A percentile compares a stretch with the other conserved stretches of the same genome.
These are phyloP conservation scores for Aspergillus ochraceoroseus DNA, from an alignment of 2,329 filamentous ascomycete species.

Conservation along the genomic window DNA sequence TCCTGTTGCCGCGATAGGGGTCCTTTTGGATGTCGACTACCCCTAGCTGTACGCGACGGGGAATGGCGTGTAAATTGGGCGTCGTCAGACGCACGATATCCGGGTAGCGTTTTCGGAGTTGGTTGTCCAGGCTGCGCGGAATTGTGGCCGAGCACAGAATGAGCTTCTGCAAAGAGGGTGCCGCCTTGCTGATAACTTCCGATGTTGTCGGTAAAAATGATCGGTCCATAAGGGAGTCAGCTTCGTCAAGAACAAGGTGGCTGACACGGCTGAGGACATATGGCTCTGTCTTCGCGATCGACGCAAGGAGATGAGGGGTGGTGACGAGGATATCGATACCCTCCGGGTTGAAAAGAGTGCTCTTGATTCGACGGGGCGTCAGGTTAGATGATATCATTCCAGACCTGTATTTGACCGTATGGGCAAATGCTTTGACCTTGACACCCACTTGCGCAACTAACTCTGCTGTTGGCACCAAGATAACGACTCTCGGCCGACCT, in stretches of 20 bases:
- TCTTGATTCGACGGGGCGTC: constrained; percentile 73
- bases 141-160: constrained; percentile 96
- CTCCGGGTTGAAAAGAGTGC: constrained; percentile 70
- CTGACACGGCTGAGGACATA: constrained; percentile 88
- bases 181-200: constrained; percentile 72
- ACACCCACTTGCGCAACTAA: constrained; percentile 80
- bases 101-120: constrained; percentile 75
- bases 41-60: constrained; percentile 85
- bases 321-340: constrained; percentile 82
- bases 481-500: constrained; percentile 73
- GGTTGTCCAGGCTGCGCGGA: constrained; percentile 78
- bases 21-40: constrained; percentile 87
- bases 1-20: constrained; percentile 90
- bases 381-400: constrained; percentile 75
- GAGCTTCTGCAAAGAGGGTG: constrained; percentile 77
- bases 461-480: constrained; percentile 88
- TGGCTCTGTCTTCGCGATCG: constrained; percentile 82
- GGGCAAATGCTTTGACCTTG: constrained; percentile 75
- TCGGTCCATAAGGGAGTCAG: constrained; percentile 89
- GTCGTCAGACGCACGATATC: constrained; percentile 82
- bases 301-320: constrained; percentile 83
- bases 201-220: constrained; percentile 83
- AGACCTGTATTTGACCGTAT: constrained; percentile 80
- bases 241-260: constrained; percentile 88
- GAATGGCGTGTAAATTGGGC: constrained; percentile 92